Evolutionary conservation across 78 protist genomes (phyloP).

Genomic region (Dictyostelium brefeldianum): DNA sequence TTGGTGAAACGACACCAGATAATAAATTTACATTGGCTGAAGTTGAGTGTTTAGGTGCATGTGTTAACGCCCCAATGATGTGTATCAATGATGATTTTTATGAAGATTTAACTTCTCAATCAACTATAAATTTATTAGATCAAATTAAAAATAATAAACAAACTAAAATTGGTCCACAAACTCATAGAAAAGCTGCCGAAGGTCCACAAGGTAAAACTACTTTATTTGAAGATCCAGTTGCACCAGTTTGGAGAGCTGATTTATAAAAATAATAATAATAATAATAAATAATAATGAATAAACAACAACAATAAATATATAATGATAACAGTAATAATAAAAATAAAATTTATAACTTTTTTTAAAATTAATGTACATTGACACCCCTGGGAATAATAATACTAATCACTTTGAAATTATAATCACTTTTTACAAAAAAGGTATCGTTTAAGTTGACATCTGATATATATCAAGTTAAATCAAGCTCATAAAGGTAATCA

Average conservation of each 20-base stretch:
- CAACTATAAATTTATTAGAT: conserved; percentile 32
- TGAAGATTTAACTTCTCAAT: conserved; percentile 75
- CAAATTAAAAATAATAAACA: conserved; percentile 51
- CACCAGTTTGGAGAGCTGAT: conserved; percentile 78
- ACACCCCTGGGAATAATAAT: too few relatives aligned
- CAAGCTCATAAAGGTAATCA: too few relatives aligned
- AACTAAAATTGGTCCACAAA: conserved; percentile 83
- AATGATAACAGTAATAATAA: neutral
- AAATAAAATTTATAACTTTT: neutral
- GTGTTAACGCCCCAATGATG: conserved; percentile 99
- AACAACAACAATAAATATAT: neutral
- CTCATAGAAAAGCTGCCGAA: conserved; percentile 73
- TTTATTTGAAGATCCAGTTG: conserved; percentile 57
- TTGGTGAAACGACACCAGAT: conserved; percentile 90
- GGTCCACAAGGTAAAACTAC: conserved; percentile 83
- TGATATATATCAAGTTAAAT: too few relatives aligned
- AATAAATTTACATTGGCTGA: conserved; percentile 94
- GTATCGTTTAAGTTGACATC: too few relatives aligned
- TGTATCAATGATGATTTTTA: conserved; percentile 92
- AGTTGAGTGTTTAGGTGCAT: conserved; percentile 99
- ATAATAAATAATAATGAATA: neutral
- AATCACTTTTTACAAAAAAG: too few relatives aligned
- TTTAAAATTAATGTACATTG: neutral
- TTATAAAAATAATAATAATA: conserved; percentile 32
- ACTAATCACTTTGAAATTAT: too few relatives aligned